phyloP scores from a whole-genome alignment of 225 moss, liverwort and hornwort species.

The Thuidium tamariscinum region DNA sequence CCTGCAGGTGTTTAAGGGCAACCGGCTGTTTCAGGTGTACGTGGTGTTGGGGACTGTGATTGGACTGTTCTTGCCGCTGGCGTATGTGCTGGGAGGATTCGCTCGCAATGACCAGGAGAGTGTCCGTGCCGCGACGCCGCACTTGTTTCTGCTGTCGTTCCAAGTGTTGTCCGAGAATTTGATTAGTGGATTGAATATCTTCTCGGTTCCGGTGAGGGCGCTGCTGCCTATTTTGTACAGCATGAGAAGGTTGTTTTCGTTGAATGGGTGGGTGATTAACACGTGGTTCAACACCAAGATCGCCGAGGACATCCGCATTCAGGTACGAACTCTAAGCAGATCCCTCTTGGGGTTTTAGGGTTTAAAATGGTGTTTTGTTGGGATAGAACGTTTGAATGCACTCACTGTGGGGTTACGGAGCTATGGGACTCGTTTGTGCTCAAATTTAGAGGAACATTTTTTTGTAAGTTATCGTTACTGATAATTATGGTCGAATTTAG shows the following conservation, averaged over 20 bases:
- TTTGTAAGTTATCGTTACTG: too few species aligned
- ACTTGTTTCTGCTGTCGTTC: conserved; percentile 80
- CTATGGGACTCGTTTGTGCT: too few species aligned
- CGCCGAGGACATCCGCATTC: conserved; percentile 2
- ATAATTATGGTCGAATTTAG: neutral
- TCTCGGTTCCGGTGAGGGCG: conserved; percentile 76
- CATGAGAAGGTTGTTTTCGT: conserved; percentile 60
- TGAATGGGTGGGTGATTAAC: conserved; percentile 46
- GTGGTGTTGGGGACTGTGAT: conserved; percentile 62
- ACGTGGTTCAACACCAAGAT: conserved; percentile 21
- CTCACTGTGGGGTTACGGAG: neutral
- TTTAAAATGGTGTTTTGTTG: neutral
- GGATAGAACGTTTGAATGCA: neutral
- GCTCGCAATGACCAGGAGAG: conserved; percentile 66
- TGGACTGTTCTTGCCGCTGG: conserved; percentile 79
- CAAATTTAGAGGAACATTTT: neutral
- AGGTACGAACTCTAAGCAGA: conserved; percentile 4
- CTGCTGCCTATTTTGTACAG: conserved; percentile 77
- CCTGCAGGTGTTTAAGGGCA: conserved; percentile 63
- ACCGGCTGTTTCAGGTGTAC: conserved; percentile 65
- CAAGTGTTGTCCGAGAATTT: conserved; percentile 86
- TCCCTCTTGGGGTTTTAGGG: neutral
- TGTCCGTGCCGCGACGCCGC: conserved; percentile 75
- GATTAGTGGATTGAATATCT: conserved; percentile 69
- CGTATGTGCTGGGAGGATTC: conserved; percentile 84